Conservation (phyloP, 148 eudicot genomes). For the Rhododendron mucronatum region DNA sequence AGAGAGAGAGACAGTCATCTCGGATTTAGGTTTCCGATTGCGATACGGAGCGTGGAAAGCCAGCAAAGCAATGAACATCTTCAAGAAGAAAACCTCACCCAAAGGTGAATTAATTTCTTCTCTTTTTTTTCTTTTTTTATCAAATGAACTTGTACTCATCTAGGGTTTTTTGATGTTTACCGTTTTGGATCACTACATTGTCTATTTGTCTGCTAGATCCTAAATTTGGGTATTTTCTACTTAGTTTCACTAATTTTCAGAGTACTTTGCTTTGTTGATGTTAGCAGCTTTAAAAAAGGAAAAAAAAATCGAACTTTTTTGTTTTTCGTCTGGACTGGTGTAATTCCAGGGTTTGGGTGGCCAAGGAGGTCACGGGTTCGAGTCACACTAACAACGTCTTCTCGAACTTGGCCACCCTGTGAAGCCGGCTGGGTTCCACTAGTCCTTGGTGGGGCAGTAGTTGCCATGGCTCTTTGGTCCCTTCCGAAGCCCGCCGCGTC, state of each 20-base stretch:
- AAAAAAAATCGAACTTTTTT: not conserved
- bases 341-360: too few species aligned
- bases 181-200: not conserved
- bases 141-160: not conserved
- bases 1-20: not conserved
- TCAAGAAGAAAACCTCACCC: slow-evolving; percentile 68
- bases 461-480: too few species aligned
- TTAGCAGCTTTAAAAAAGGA: not conserved
- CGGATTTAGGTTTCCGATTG: not conserved
- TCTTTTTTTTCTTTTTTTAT: not conserved
- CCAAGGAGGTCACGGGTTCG: too few species aligned
- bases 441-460: not conserved
- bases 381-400: too few species aligned
- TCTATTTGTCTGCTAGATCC: not conserved
- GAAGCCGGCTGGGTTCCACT: not conserved
- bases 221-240: not conserved
- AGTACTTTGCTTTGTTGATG: not conserved
- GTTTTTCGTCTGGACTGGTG: too few species aligned
- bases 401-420: too few species aligned
- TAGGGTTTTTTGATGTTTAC: not conserved
- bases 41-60: not conserved
- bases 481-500: too few species aligned
- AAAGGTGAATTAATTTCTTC: slow-evolving; percentile 33
- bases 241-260: not conserved
- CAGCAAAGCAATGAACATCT: slow-evolving; percentile 28